Base-by-base conservation (phyloP, 2,329 filamentous ascomycete genomes). In the Emergomyces pasteurianus region DNA sequence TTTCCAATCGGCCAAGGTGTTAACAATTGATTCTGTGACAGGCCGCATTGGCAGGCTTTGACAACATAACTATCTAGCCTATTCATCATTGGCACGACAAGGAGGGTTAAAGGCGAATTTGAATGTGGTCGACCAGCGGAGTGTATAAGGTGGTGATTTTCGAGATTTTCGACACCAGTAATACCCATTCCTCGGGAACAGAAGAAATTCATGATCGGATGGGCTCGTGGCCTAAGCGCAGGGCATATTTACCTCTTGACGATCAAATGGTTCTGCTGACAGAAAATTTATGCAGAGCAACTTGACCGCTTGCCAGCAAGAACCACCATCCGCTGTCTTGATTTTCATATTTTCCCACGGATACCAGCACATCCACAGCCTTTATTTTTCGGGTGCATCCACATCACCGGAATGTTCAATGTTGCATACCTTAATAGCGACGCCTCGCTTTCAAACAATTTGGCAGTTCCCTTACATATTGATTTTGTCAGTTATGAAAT, bases 301-400 rank as follows among this genome's bases (percentile, higher is more conserved):
- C 36, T 43, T 57, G 54, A 57, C 55, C 55, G 40, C 54, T 38
- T 14, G 40, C 55, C 55, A 46, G 55, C 55, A 57, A 46, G 31
- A 14, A 40, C 55, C 55, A 31, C 55, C 46, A 46, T 46, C 26
- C 14, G 21, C 38, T 46, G 18, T 0, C 26, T 46, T 47, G 26
- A 34, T 34, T 26, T 43, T 57, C 55, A 40, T 26, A 8, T 26
- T 9, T 21, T 47, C 26, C 31, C 7, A 34, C 54, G 54, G 55
- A 9, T 57, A 34, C 55, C 55, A 46, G 40, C 55, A 57, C n/a
- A 43, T 46, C 55, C 9, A 57, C 23, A 42, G 1, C 49, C 7
- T 52, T 52, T 34, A 9, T 16, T 31, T 52, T 34, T 34, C 28
- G 16, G 23, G 28, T 34, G 12, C 46, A 26, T 52, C 49, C 49